Evolutionary conservation across 2,329 filamentous ascomycete species (phyloP).

Genomic region (Magnaporthiopsis incrustans): DNA sequence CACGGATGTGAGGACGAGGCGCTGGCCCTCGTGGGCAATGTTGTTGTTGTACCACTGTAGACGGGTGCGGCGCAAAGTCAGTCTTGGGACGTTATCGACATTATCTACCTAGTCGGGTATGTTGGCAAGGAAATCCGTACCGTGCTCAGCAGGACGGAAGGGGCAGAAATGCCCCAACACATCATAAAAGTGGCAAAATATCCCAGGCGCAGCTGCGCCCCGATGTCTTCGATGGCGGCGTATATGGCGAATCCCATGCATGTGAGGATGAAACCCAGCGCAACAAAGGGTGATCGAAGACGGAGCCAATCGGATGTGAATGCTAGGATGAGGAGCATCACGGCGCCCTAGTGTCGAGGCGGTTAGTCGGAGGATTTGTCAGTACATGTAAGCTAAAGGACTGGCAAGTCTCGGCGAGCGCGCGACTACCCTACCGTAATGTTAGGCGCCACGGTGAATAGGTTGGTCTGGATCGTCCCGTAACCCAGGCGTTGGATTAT

Average conservation of each 20-base stretch:
- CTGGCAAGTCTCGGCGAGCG: background rate
- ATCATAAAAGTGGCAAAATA: conserved; percentile 14
- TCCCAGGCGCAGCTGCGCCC: conserved; percentile 12
- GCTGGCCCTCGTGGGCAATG: conserved; percentile 15
- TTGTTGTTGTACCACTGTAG: conserved; percentile 13
- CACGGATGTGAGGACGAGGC: conserved; percentile 14
- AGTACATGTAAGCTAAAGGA: background rate
- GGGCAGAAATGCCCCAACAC: conserved; percentile 9
- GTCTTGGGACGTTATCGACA: too few species aligned
- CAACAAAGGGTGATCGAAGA: conserved; percentile 64
- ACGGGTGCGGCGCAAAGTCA: conserved; percentile 8
- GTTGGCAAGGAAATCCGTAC: conserved; percentile 11
- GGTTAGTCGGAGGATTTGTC: background rate
- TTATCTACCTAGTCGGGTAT: too few species aligned
- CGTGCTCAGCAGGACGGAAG: conserved; percentile 2
- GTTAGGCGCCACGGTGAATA: conserved; percentile 7
- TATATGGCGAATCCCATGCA: conserved; percentile 54
- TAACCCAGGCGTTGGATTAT: conserved; percentile 43
- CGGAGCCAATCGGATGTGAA: conserved; percentile 59
- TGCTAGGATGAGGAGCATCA: conserved; percentile 63
- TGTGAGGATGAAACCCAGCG: conserved; percentile 63
- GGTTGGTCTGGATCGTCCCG: conserved; percentile 11
- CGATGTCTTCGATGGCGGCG: conserved; percentile 13
- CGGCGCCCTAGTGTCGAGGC: conserved; percentile 40
- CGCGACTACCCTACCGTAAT: background rate